Conservation (phyloP, 2,329 filamentous ascomycete genomes). For the Exserohilum turcica region DNA sequence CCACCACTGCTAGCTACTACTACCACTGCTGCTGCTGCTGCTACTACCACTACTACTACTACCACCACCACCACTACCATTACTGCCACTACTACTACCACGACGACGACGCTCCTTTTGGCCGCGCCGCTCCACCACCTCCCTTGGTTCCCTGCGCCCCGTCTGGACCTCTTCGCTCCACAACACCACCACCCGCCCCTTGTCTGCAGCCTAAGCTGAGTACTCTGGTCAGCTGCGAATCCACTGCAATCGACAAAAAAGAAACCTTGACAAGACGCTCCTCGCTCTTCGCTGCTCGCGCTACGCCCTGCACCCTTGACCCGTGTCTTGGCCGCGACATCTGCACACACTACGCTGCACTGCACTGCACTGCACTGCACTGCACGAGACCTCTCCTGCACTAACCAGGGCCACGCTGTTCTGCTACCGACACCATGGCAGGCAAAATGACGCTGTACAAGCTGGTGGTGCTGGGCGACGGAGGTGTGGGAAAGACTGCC, state of each 20-base stretch:
- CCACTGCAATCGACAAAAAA: slow-evolving; percentile 16
- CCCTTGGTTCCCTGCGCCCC: slow-evolving; percentile 18
- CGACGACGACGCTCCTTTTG: slow-evolving; percentile 12
- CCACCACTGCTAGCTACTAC: background rate
- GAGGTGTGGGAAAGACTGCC: slow-evolving; percentile 92
- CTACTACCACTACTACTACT: slow-evolving; percentile 12
- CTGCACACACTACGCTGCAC: background rate
- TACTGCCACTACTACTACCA: no score
- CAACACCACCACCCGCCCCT: background rate
- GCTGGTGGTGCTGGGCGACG: slow-evolving; percentile 91
- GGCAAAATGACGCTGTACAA: slow-evolving; percentile 96
- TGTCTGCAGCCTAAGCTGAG: slow-evolving; percentile 20
- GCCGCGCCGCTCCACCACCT: slow-evolving; percentile 12
- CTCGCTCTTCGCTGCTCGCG: slow-evolving; percentile 19
- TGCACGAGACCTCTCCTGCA: slow-evolving; percentile 3
- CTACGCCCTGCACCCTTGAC: slow-evolving; percentile 12
- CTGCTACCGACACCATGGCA: slow-evolving; percentile 65
- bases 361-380: background rate
- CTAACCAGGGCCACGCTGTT: slow-evolving; percentile 3
- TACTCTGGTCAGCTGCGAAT: slow-evolving; percentile 32
- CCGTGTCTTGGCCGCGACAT: slow-evolving; percentile 5
- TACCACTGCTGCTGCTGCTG: slow-evolving; percentile 18
- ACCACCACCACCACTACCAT: no score
- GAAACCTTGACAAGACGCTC: slow-evolving; percentile 19
- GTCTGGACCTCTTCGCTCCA: slow-evolving; percentile 14